These are phyloP conservation scores for Daphne laureola DNA, from an alignment of 441 rosid species.

Conservation along the genomic window DNA sequence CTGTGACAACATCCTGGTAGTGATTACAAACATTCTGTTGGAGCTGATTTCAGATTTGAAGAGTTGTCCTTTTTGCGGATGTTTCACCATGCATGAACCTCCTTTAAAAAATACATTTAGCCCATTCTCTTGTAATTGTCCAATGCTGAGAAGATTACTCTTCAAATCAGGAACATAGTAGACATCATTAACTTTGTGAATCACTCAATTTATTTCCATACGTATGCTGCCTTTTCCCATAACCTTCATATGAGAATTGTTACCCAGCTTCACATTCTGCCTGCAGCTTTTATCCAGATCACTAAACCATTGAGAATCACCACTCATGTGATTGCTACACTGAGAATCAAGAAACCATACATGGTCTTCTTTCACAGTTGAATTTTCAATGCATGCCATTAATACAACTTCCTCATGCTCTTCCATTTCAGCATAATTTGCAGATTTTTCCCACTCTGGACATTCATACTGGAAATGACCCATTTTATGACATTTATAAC, in stretches of 20 bases:
- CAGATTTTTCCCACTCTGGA: neutral
- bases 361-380: neutral
- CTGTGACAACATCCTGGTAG: no score
- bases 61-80: neutral
- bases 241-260: neutral
- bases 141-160: neutral
- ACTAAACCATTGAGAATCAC: neutral
- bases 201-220: neutral
- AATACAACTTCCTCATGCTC: neutral
- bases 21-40: neutral
- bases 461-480: neutral
- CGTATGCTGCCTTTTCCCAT: neutral
- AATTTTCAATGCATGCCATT: neutral
- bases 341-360: neutral
- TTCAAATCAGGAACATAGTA: neutral
- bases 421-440: neutral
- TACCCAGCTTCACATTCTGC: neutral
- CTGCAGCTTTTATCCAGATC: neutral
- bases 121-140: neutral
- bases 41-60: neutral
- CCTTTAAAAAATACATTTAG: neutral
- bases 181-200: neutral
- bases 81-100: neutral
- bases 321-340: conserved; percentile 6
- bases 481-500: neutral